Evolutionary conservation across 2,329 filamentous ascomycete species (phyloP).

Genomic region (Arthrobotrys sinensis): DNA sequence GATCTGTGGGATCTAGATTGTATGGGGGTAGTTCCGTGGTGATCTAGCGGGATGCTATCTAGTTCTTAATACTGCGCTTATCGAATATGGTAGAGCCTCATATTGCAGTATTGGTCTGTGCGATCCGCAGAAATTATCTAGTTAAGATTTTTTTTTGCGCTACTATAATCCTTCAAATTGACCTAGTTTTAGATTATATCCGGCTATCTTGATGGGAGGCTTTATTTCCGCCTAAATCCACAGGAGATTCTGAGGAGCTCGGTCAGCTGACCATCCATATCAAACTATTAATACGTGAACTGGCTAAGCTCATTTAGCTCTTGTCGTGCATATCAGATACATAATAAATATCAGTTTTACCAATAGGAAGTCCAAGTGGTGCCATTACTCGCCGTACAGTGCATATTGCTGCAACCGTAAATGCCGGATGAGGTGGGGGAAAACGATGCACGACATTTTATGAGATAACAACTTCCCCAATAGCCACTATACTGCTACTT

Average conservation of each 20-base stretch:
- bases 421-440: conserved; percentile 32
- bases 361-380: conserved; percentile 21
- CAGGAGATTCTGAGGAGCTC: conserved; percentile 2
- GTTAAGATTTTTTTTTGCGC: neutral
- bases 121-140: neutral
- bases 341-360: conserved; percentile 29
- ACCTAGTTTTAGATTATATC: neutral
- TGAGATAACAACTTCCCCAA: conserved; percentile 27
- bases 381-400: conserved; percentile 31
- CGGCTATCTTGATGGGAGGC: neutral
- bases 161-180: neutral
- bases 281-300: conserved; percentile 7
- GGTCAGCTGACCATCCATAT: conserved; percentile 26
- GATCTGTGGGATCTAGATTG: neutral
- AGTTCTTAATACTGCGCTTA: neutral
- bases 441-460: conserved; percentile 27
- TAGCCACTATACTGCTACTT: neutral
- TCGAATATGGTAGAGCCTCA: neutral
- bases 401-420: conserved; percentile 24
- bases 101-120: too few species aligned
- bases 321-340: conserved; percentile 20
- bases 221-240: conserved; percentile 28
- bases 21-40: neutral
- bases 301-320: conserved; percentile 6
- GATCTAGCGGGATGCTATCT: conserved; percentile 4